Percentiles rank a stretch among this genome's conserved stretches.
phyloP scores from a whole-genome alignment of 2,329 filamentous ascomycete genomes.

The Alternaria dauci region DNA sequence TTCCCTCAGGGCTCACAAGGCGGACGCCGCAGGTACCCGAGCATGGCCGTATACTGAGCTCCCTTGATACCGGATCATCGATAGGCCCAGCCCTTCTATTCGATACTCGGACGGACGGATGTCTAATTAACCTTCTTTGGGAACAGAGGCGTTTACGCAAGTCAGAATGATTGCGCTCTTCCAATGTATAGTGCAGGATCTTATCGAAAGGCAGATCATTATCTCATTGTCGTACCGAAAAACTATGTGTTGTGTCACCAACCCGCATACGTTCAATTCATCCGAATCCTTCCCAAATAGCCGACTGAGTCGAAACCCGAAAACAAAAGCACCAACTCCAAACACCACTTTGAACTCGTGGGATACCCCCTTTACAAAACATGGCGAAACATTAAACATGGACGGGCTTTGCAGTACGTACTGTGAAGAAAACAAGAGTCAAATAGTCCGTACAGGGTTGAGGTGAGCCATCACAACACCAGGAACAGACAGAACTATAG shows the following conservation, averaged over 20 bases:
- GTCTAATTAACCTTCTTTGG: not conserved
- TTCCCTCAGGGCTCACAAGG: not conserved
- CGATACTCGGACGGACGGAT: not conserved
- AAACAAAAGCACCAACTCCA: not conserved
- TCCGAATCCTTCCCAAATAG: slow-evolving; percentile 9
- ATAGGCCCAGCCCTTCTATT: not conserved
- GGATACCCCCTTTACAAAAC: not conserved
- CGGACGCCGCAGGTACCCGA: slow-evolving; percentile 14
- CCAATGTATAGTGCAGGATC: slow-evolving; percentile 10
- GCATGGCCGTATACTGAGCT: not conserved
- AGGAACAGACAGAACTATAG: not conserved
- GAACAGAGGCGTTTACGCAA: not conserved
- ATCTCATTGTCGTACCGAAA: not conserved
- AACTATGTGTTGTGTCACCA: slow-evolving; percentile 15
- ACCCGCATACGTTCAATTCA: slow-evolving; percentile 8
- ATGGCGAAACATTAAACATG: not conserved
- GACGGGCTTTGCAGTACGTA: not conserved
- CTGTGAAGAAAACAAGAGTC: not conserved
- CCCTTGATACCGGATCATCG: too few species aligned
- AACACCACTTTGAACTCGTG: not conserved
- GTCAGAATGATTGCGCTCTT: not conserved
- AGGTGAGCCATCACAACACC: not conserved
- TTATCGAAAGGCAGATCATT: slow-evolving; percentile 2
- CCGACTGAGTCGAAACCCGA: slow-evolving; percentile 1
- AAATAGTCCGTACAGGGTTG: not conserved